A percentile compares a stretch with the other conserved stretches of the same genome.
Conservation (phyloP, 345 rosid genomes). For the Ailanthus altissimus region DNA sequence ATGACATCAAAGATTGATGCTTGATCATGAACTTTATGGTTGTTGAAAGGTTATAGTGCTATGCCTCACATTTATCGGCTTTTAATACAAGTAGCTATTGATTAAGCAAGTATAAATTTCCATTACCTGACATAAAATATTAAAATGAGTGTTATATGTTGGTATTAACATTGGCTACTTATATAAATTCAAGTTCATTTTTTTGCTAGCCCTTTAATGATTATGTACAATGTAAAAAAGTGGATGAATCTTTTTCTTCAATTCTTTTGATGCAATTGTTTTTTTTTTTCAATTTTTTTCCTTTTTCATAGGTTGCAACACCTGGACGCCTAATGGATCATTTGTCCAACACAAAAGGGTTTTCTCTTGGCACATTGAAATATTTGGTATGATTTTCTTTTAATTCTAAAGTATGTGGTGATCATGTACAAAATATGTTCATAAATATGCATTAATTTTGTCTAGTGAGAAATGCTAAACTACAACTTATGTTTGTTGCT, state of each 20-base stretch:
- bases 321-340: constrained; percentile 97
- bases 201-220: background rate
- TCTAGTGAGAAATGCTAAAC: constrained; percentile 1
- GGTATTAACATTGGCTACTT: background rate
- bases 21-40: background rate
- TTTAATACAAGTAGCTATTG: background rate
- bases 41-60: background rate
- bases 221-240: constrained; percentile 5
- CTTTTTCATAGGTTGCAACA: constrained; percentile 68
- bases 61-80: background rate
- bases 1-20: background rate
- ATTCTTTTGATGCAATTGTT: background rate
- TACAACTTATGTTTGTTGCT: background rate
- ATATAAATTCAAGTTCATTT: background rate
- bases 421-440: background rate
- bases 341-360: constrained; percentile 82
- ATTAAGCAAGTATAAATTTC: background rate
- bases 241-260: constrained; percentile 3
- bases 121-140: background rate
- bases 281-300: background rate
- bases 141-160: background rate
- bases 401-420: background rate
- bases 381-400: constrained; percentile 61
- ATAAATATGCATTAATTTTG: background rate
- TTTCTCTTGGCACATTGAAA: constrained; percentile 73